Evolutionary conservation across 495 filamentous ascomycete species (phyloP), one percentile per base, ranked within the genome.

Genomic region (Talaromyces nanjingensis): DNA sequence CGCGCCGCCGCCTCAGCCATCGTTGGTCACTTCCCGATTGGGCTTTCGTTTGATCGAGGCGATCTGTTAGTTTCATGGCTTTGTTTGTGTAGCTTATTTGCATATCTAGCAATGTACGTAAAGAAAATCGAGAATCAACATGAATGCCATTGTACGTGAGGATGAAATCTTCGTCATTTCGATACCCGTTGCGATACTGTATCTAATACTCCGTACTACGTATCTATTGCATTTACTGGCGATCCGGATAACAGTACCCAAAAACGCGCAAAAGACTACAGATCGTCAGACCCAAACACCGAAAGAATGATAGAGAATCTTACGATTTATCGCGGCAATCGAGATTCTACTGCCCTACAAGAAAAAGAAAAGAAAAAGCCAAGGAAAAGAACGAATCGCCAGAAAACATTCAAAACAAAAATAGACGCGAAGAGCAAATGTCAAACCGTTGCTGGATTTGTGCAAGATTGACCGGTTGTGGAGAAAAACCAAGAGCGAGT

Each of bases 1-100:
- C 27, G 57, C 57, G 53, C 53, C 20, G 53, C 20, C 53, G 53
- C 53, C 53, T 27, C 53, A 25, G 53, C 53, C 53, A 56, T 25
- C 49, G 49, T 54, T 54, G 49, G 24, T 54, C 53, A 56, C 53
- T 56, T 56, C 22, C 53, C 27, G 53, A 56, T 56, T 49, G 45
- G 45, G 45, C 45, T 49, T 18, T 49, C 45, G 45, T 49, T 14
- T 49, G 45, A 20, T 49, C 45, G 45, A 49, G 45, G 11, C 45
- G 45, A 49, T 49, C 45, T 49, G 45, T 49, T 42, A 42, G 37
- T 42, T 9, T 42, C 37, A 42, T 42, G 37, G 18, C 45, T 20
- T 49, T 49, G n/a, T 49, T 45, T 42, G 37, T 42, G 37, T 42
- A 42, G 37, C 37, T 42, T 42, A n/a, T 42, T 42, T 42, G 37